phyloP scores from a whole-genome alignment of 345 rosid genomes.

The Gossypium raimondii region DNA sequence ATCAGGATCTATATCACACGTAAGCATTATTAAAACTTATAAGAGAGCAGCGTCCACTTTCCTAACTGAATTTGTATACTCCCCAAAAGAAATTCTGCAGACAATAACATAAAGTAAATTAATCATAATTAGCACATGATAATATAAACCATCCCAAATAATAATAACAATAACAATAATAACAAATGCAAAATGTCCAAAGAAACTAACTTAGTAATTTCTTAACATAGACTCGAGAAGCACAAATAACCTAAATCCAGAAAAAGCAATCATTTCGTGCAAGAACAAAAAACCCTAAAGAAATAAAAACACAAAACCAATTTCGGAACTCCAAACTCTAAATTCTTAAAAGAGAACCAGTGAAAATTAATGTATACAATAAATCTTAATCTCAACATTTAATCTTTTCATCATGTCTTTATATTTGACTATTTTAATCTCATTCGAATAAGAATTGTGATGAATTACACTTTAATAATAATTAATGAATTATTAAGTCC shows the following conservation, averaged over 20 bases:
- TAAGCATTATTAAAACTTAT: conserved; percentile 28
- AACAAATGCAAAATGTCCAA: background rate
- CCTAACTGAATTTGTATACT: background rate
- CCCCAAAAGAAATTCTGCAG: conserved; percentile 9
- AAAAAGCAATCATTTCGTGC: background rate
- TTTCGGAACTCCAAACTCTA: background rate
- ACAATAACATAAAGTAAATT: conserved; percentile 6
- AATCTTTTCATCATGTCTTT: background rate
- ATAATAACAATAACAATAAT: background rate
- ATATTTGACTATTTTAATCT: background rate
- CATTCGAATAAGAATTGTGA: background rate
- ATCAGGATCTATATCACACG: conserved; percentile 58
- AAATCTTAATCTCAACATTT: background rate
- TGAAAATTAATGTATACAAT: background rate
- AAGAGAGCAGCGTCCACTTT: background rate
- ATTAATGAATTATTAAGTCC: background rate
- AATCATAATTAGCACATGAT: background rate
- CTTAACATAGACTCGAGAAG: background rate
- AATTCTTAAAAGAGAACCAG: background rate
- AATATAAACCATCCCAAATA: background rate
- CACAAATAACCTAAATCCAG: background rate
- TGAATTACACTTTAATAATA: background rate
- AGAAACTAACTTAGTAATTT: background rate
- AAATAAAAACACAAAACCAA: background rate
- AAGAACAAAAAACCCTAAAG: background rate